Percentiles rank a stretch among this genome's conserved stretches.
phyloP scores from a whole-genome alignment of 345 rosid genomes.

The Populus tremula region DNA sequence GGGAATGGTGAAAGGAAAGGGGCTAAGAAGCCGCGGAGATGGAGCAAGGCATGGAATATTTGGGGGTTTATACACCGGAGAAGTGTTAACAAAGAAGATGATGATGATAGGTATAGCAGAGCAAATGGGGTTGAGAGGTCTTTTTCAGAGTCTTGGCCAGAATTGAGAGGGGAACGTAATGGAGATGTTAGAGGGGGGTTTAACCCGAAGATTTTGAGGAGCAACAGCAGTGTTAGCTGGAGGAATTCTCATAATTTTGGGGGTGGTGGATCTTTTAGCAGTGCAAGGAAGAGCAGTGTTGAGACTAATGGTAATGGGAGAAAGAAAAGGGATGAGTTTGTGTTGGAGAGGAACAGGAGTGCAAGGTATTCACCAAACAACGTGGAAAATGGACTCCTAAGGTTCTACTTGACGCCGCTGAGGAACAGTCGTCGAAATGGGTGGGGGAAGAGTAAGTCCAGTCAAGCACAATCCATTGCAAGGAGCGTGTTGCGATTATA shows the following conservation, averaged over 20 bases:
- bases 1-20: constrained; percentile 55
- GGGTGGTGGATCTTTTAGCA: constrained; percentile 45
- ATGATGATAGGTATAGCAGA: constrained; percentile 67
- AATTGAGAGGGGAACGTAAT: constrained; percentile 57
- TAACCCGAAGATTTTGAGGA: constrained; percentile 71
- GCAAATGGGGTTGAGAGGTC: constrained; percentile 66
- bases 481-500: constrained; percentile 73
- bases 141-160: constrained; percentile 86
- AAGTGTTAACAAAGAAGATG: constrained; percentile 62
- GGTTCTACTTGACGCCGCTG: constrained; percentile 75
- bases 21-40: constrained; percentile 61
- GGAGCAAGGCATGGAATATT: constrained; percentile 88
- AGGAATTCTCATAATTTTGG: constrained; percentile 53
- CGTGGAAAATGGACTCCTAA: constrained; percentile 70
- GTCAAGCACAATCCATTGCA: constrained; percentile 64
- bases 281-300: constrained; percentile 53
- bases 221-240: constrained; percentile 96
- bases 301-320: constrained; percentile 55
- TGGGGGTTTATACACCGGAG: constrained; percentile 74
- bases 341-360: constrained; percentile 74
- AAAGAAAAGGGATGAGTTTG: constrained; percentile 64
- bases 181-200: constrained; percentile 59
- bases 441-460: constrained; percentile 52
- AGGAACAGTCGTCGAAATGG: constrained; percentile 63
- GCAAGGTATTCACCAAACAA: constrained; percentile 79